Evolutionary conservation across 1,139 yeast species (phyloP).

Genomic region (Candida gigantensis): DNA sequence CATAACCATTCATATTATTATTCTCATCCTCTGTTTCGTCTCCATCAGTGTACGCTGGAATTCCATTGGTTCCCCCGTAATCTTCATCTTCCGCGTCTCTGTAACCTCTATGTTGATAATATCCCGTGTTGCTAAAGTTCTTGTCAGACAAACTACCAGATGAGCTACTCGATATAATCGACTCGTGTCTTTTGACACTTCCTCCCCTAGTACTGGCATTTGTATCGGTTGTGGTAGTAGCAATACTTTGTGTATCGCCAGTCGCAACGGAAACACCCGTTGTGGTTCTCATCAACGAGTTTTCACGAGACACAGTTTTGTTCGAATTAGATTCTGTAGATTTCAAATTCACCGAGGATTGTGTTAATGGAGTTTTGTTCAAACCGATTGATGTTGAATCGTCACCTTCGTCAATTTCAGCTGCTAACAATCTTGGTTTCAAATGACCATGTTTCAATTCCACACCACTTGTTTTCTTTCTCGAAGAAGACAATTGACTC

Average conservation of each 20-base stretch:
- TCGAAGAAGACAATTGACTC: conserved; percentile 16
- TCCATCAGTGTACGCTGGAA: conserved; percentile 14
- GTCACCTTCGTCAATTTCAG: conserved; percentile 74
- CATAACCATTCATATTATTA: conserved; percentile 1
- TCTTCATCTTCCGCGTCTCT: conserved; percentile 29
- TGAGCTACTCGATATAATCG: conserved; percentile 16
- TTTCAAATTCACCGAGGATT: conserved; percentile 4
- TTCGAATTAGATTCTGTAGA: conserved; percentile 11
- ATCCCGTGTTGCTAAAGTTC: conserved; percentile 29
- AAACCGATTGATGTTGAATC: conserved; percentile 15
- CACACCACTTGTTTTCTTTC: conserved; percentile 47
- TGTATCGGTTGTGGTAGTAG: conserved; percentile 10
- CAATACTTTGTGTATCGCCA: conserved; percentile 24
- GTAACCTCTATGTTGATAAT: conserved; percentile 48
- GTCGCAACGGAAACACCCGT: conserved; percentile 27
- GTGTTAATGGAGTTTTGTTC: conserved; percentile 7
- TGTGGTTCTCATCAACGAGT: conserved; percentile 32
- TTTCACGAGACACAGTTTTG: conserved; percentile 14
- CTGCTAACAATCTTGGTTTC: conserved; percentile 72
- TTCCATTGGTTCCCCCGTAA: conserved; percentile 14
- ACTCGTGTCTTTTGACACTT: conserved; percentile 7
- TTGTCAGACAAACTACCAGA: conserved; percentile 24
- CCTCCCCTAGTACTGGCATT: conserved; percentile 9
- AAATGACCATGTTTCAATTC: conserved; percentile 76
- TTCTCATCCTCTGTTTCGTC: conserved; percentile 19